A percentile compares a stretch with the other conserved stretches of the same genome.
Evolutionary conservation across 345 rosid genomes (phyloP).

Genomic region (Cardiospermum halicacabum): DNA sequence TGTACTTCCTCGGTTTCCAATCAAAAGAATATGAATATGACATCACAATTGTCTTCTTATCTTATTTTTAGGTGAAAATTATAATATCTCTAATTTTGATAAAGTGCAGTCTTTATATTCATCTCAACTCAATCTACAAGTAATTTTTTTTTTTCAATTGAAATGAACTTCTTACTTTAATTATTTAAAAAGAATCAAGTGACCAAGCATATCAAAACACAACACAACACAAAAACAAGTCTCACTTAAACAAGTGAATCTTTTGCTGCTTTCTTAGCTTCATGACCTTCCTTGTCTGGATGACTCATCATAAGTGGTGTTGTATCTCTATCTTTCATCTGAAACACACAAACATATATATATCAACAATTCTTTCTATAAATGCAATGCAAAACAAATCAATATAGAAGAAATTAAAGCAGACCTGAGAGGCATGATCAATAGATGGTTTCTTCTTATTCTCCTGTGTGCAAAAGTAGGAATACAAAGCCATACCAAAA

Average conservation of each 20-base stretch:
- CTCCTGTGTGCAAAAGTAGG: constrained; percentile 81
- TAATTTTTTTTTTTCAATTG: too few species aligned
- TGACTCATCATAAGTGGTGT: constrained; percentile 52
- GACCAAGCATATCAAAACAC: constrained; percentile 8
- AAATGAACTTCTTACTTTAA: background rate
- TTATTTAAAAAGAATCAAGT: constrained; percentile 31
- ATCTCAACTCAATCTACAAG: too few species aligned
- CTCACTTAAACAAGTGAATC: constrained; percentile 54
- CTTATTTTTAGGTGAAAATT: too few species aligned
- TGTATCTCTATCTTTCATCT: constrained; percentile 81
- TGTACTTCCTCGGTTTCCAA: too few species aligned
- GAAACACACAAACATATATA: constrained; percentile 3
- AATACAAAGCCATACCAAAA: constrained; percentile 86
- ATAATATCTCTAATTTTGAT: too few species aligned
- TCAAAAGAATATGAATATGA: too few species aligned
- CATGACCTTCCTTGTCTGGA: constrained; percentile 70
- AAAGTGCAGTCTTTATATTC: too few species aligned
- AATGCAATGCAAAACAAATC: too few species aligned
- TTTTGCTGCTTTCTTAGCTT: constrained; percentile 59
- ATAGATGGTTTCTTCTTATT: constrained; percentile 65
- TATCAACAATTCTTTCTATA: too few species aligned
- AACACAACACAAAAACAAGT: background rate
- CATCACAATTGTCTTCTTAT: too few species aligned
- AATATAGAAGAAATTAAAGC: too few species aligned
- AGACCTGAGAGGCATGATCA: constrained; percentile 46